These are phyloP conservation scores for Huntiella savannae DNA, from an alignment of 2,329 filamentous ascomycete genomes.

Conservation along the genomic window DNA sequence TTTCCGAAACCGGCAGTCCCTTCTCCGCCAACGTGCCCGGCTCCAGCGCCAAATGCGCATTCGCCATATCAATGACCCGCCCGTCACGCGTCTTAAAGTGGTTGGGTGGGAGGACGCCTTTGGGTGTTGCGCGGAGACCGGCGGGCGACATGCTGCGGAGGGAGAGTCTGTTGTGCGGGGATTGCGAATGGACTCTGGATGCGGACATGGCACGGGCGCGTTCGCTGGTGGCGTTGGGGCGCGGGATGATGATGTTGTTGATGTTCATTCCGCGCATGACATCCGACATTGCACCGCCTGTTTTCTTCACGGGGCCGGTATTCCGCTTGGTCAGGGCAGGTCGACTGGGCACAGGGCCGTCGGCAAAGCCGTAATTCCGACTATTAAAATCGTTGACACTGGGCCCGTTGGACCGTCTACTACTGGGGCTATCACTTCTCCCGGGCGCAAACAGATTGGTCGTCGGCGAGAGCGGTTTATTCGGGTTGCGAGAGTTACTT, in stretches of 20 bases:
- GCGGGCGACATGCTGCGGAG: slow-evolving; percentile 25
- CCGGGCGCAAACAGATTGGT: not conserved
- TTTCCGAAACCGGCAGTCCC: slow-evolving; percentile 28
- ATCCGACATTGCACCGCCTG: slow-evolving; percentile 27
- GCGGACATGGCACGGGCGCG: slow-evolving; percentile 14
- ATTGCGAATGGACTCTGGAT: slow-evolving; percentile 29
- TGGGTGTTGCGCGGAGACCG: slow-evolving; percentile 15
- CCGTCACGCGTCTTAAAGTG: not conserved
- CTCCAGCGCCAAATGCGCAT: slow-evolving; percentile 50
- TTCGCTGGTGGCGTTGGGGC: slow-evolving; percentile 21
- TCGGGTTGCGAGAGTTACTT: slow-evolving; percentile 5
- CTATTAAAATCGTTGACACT: slow-evolving; percentile 23
- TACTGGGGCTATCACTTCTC: slow-evolving; percentile 5
- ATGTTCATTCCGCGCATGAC: slow-evolving; percentile 34
- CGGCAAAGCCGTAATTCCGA: slow-evolving; percentile 39
- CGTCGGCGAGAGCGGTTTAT: slow-evolving; percentile 9
- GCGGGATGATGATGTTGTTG: slow-evolving; percentile 28
- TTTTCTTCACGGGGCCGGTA: slow-evolving; percentile 23
- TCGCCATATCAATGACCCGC: slow-evolving; percentile 40
- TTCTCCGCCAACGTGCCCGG: slow-evolving; percentile 49
- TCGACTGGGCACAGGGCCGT: slow-evolving; percentile 31
- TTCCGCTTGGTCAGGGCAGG: slow-evolving; percentile 29
- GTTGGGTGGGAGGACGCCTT: slow-evolving; percentile 14
- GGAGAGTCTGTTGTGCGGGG: slow-evolving; percentile 29
- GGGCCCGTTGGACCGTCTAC: slow-evolving; percentile 20